Base-by-base conservation (phyloP, 2,329 filamentous ascomycete genomes). In the Hymenoscyphus scutula region DNA sequence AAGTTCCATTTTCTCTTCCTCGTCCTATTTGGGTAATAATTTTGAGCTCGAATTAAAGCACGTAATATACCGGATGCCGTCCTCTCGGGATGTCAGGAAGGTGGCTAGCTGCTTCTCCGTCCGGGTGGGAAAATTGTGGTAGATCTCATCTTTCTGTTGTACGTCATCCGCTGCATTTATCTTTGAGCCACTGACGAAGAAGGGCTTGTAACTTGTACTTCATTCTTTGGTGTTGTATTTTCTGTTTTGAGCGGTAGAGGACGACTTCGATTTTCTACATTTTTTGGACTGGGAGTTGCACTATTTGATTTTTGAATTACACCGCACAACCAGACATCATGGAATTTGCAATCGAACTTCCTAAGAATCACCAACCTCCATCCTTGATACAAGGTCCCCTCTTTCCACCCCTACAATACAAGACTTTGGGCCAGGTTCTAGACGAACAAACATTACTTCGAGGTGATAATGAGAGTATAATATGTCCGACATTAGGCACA, bases 391-490 rank as follows among this genome's bases (percentile, higher is more conserved):
- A 89, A 59, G 90, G 90, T 1, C 85, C 87, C 1, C 81, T 84
- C 53, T 82, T 90, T 67, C 87, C 89, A 62, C 86, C 87, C 1
- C 81, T 93, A 41, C 80, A 90, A 56, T 85, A 91, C 64, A 77
- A 92, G 57, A 92, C 89, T 0, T 81, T 93, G 7, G 87, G 88
- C 5, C 87, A 91, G 72, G 81, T 93, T 0, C 80, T 93, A 45
- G 86, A 89, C 64, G 80, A 90, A 15, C 90, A 93, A 76, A 87
- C 84, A 53, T 80, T 85, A 57, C 81, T 85, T 56, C 86, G 89
- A 74, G 84, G 85, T 27, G 79, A 83, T 58, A 81, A 84, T 60
- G 89, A 92, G 37, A 56, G 32, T 30, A 60, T 60, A 23, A 34
- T 60, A 45, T 34, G 61, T 56, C 25, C 61, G 53, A 56, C 58